These are phyloP conservation scores for Dactylellina leptospora DNA, from an alignment of 2,329 filamentous ascomycete species.

Conservation along the genomic window DNA sequence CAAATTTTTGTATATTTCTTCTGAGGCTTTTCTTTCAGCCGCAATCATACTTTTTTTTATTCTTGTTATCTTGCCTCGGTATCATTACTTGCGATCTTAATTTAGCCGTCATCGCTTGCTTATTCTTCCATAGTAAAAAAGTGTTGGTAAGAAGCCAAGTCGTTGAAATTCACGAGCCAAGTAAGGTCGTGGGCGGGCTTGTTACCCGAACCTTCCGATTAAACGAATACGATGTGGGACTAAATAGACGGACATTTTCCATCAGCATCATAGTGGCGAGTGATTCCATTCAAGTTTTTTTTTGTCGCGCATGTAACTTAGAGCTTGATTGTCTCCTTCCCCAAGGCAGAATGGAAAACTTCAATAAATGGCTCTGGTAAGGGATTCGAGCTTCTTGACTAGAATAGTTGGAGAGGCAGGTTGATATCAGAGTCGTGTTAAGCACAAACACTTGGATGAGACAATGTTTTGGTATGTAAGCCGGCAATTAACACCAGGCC, in stretches of 20 bases:
- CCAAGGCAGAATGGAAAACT: no score
- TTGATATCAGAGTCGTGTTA: no score
- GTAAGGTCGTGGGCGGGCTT: constrained; percentile 20
- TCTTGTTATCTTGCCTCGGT: not conserved
- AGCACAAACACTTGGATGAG: no score
- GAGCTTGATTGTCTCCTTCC: no score
- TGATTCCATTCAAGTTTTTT: no score
- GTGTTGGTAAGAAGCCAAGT: constrained; percentile 27
- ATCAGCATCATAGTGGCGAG: no score
- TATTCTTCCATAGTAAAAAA: not conserved
- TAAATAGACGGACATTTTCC: not conserved
- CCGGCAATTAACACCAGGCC: not conserved
- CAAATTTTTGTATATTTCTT: not conserved
- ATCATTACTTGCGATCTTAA: not conserved
- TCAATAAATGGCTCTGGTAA: no score
- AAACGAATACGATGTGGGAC: constrained; percentile 31
- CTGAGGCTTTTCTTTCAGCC: not conserved
- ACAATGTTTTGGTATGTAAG: not conserved
- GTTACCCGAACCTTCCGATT: constrained; percentile 43
- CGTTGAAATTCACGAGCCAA: constrained; percentile 22
- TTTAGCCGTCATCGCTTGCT: not conserved
- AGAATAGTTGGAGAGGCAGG: no score
- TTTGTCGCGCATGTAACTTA: no score
- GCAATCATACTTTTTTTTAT: not conserved
- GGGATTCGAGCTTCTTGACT: no score